phyloP scores from a whole-genome alignment of 148 eudicot genomes.

The Rhododendron simsii region DNA sequence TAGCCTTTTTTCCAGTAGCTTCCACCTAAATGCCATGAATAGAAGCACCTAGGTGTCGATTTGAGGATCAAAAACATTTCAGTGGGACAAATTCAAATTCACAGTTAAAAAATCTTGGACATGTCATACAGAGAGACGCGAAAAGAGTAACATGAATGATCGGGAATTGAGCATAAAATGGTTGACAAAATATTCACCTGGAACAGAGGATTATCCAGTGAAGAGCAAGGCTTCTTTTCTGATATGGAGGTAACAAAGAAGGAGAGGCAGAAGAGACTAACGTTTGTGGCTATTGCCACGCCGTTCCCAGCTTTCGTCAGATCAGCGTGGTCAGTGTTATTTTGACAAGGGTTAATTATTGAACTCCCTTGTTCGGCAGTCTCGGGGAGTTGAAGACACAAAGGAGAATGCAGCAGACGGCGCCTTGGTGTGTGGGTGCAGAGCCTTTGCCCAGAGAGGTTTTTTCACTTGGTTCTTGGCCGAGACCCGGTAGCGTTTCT shows the following conservation, averaged over 20 bases:
- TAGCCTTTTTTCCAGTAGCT: neutral
- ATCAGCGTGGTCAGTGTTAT: neutral
- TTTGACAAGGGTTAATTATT: neutral
- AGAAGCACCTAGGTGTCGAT: neutral
- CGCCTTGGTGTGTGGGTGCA: too few relatives aligned
- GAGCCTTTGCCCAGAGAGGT: too few relatives aligned
- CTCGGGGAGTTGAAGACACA: too few relatives aligned
- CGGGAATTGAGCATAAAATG: neutral
- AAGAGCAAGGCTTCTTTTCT: neutral
- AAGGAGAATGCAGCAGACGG: too few relatives aligned
- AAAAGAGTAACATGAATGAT: neutral
- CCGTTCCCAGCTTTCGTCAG: neutral
- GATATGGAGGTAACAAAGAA: neutral
- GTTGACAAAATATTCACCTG: neutral
- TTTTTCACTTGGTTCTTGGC: too few relatives aligned
- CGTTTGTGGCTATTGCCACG: neutral
- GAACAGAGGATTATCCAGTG: neutral
- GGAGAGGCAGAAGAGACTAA: neutral
- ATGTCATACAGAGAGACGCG: neutral
- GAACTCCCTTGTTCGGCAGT: too few relatives aligned
- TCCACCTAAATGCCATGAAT: constrained; percentile 13
- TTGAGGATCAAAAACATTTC: neutral
- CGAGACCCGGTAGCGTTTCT: too few relatives aligned
- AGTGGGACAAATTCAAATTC: neutral
- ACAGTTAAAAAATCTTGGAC: neutral